These are phyloP conservation scores for Chalciporus piperatus DNA, from an alignment of 768 basidiomycete genomes.

Conservation along the genomic window DNA sequence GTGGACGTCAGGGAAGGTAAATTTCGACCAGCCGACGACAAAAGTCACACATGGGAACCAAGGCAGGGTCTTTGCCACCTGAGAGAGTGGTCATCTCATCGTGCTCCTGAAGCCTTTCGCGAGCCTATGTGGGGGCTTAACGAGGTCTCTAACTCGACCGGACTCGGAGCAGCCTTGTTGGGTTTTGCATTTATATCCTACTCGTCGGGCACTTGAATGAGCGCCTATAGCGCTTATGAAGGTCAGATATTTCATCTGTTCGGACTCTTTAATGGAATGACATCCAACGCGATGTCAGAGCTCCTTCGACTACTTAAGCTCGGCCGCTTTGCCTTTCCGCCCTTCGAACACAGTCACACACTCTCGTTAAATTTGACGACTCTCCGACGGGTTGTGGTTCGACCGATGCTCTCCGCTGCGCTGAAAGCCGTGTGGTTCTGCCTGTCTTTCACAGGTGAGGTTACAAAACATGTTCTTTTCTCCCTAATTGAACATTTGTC, in stretches of 20 bases:
- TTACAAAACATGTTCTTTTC: not conserved
- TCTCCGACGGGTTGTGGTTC: not conserved
- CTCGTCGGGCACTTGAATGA: too few relatives aligned
- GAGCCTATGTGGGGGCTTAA: too few relatives aligned
- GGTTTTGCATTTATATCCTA: too few relatives aligned
- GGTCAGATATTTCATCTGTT: not conserved
- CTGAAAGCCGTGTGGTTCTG: conserved; percentile 59
- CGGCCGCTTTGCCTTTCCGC: not conserved
- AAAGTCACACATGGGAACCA: conserved; percentile 6
- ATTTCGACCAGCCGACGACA: not conserved
- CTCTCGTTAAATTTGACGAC: not conserved
- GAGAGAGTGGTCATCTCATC: too few relatives aligned
- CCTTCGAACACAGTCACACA: not conserved
- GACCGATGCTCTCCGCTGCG: conserved; percentile 50
- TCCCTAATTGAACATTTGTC: not conserved
- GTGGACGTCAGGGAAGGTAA: too few relatives aligned
- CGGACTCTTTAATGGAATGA: not conserved
- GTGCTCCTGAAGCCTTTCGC: too few relatives aligned
- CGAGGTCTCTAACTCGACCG: too few relatives aligned
- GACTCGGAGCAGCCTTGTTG: too few relatives aligned
- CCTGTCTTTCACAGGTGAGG: conserved; percentile 52
- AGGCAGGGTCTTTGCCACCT: too few relatives aligned
- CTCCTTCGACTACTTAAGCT: not conserved
- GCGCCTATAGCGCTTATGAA: too few relatives aligned
- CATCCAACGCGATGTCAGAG: not conserved